Conservation (phyloP, 2,329 filamentous ascomycete species). For the Fusarium cyanostomum region DNA sequence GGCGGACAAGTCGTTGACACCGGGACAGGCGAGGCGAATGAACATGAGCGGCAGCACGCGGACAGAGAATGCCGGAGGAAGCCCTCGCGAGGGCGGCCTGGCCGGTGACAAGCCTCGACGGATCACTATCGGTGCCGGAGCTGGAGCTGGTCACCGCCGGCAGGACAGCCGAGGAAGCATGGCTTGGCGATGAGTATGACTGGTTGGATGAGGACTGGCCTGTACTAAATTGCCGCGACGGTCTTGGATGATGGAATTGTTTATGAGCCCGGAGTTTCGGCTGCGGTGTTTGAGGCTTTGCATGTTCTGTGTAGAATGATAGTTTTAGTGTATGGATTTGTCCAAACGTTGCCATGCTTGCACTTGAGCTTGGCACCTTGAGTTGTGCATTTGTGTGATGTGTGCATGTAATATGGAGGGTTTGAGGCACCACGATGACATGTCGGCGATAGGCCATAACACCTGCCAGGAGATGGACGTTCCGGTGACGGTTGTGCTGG, state of each 20-base stretch:
- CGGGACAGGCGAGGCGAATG: slow-evolving; percentile 67
- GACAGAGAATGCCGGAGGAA: slow-evolving; percentile 40
- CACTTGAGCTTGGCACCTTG: background rate
- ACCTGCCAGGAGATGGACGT: slow-evolving; percentile 57
- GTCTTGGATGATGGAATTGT: slow-evolving; percentile 37
- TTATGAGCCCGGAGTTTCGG: slow-evolving; percentile 40
- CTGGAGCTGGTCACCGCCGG: slow-evolving; percentile 42
- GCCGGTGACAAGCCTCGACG: slow-evolving; percentile 45
- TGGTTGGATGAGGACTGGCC: background rate
- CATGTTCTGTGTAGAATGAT: slow-evolving; percentile 34
- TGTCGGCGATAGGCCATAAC: slow-evolving; percentile 26
- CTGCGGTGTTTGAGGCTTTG: slow-evolving; percentile 31
- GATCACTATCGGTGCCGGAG: slow-evolving; percentile 51
- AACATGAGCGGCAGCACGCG: slow-evolving; percentile 58
- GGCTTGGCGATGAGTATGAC: slow-evolving; percentile 43
- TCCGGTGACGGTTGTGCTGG: slow-evolving; percentile 64
- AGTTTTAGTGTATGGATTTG: slow-evolving; percentile 30
- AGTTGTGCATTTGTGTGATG: background rate
- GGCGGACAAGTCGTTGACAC: slow-evolving; percentile 56
- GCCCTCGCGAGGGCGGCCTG: slow-evolving; percentile 36
- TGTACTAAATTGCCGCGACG: slow-evolving; percentile 29
- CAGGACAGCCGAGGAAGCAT: slow-evolving; percentile 45
- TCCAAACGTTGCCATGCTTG: background rate
- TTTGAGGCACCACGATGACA: background rate
- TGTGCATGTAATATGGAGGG: too few species aligned